phyloP scores from a whole-genome alignment of 2,329 filamentous ascomycete genomes.

The Cordyceps javanica region DNA sequence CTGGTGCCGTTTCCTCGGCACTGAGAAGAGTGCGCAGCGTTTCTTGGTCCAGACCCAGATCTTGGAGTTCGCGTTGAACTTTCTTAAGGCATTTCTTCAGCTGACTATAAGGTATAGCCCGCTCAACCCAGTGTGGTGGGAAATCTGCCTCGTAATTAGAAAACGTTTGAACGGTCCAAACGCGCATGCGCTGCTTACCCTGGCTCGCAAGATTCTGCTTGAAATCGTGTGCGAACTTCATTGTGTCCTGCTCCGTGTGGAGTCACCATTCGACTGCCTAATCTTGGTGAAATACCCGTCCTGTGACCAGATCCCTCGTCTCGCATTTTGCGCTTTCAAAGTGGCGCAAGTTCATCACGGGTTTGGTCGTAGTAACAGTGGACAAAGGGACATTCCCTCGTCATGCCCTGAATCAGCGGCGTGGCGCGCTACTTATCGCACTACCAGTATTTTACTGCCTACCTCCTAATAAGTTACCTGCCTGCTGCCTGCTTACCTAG shows the following conservation, averaged over 20 bases:
- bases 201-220: slow-evolving; percentile 62
- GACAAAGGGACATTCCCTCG: background rate
- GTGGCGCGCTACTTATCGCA: background rate
- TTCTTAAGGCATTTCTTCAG: slow-evolving; percentile 87
- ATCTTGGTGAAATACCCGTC: background rate
- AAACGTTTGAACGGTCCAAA: background rate
- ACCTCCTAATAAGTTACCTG: background rate
- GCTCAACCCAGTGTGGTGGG: slow-evolving; percentile 64
- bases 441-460: background rate
- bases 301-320: background rate
- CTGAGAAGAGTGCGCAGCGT: slow-evolving; percentile 62
- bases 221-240: slow-evolving; percentile 86
- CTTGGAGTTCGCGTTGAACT: slow-evolving; percentile 63
- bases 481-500: background rate
- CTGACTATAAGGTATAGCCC: slow-evolving; percentile 75
- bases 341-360: background rate
- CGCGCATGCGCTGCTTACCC: slow-evolving; percentile 26
- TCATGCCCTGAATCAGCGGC: background rate
- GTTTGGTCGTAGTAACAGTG: background rate
- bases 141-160: slow-evolving; percentile 44
- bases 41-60: slow-evolving; percentile 64
- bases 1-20: slow-evolving; percentile 39
- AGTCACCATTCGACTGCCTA: background rate
- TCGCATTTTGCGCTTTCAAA: slow-evolving; percentile 1
- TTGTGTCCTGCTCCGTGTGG: slow-evolving; percentile 28